These are phyloP conservation scores for Boechera stricta DNA, from an alignment of 345 rosid genomes.

Conservation along the genomic window DNA sequence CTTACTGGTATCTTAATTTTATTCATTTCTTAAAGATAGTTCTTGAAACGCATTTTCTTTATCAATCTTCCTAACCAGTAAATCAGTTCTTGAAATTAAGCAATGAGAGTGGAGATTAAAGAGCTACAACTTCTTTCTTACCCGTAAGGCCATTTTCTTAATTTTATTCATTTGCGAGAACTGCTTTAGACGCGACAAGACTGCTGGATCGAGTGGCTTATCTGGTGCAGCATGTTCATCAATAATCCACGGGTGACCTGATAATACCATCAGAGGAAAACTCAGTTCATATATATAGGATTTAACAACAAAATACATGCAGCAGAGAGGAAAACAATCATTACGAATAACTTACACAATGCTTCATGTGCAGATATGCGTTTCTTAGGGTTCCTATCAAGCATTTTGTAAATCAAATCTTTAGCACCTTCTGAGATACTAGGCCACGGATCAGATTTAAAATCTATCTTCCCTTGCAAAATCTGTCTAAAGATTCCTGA, in stretches of 20 bases:
- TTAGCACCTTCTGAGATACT: conserved; percentile 87
- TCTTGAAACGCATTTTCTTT: background rate
- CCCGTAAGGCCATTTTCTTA: conserved; percentile 96
- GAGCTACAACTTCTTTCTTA: conserved; percentile 41
- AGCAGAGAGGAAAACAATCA: background rate
- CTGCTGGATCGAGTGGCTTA: conserved; percentile 94
- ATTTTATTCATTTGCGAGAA: conserved; percentile 96
- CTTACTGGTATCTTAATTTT: conserved; percentile 90
- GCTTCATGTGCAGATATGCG: conserved; percentile 91
- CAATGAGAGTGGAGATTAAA: background rate
- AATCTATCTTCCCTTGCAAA: conserved; percentile 81
- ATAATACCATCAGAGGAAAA: conserved; percentile 29
- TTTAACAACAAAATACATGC: background rate
- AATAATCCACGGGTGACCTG: conserved; percentile 97
- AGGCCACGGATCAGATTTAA: conserved; percentile 96
- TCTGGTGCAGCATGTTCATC: conserved; percentile 92
- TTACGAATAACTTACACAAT: conserved; percentile 61
- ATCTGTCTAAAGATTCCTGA: conserved; percentile 96
- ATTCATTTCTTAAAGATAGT: conserved; percentile 56
- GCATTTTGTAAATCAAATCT: conserved; percentile 85
- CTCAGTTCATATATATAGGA: background rate
- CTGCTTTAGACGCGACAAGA: conserved; percentile 86
- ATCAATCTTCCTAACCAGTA: conserved; percentile 48
- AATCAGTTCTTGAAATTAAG: conserved; percentile 15
- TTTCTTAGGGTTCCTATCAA: conserved; percentile 81